Conservation (phyloP, 2,329 filamentous ascomycete species). For the Exophiala sp. region DNA sequence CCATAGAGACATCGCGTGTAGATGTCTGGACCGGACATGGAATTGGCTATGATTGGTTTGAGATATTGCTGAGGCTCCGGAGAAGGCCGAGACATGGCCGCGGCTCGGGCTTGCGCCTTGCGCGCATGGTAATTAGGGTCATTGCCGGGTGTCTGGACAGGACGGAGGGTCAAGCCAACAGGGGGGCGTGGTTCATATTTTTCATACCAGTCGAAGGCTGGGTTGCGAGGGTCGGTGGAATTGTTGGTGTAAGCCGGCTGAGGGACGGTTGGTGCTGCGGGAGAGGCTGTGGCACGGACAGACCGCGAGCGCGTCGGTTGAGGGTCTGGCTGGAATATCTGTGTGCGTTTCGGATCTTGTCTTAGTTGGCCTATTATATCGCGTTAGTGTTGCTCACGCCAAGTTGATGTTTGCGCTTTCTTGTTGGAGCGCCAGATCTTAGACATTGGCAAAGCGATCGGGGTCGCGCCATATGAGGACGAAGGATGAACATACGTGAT, state of each 20-base stretch:
- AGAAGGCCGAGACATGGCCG: constrained; percentile 4
- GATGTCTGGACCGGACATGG: constrained; percentile 76
- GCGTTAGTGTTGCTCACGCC: constrained; percentile 3
- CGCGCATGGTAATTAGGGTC: constrained; percentile 61
- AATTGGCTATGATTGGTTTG: constrained; percentile 32
- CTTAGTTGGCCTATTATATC: constrained; percentile 46
- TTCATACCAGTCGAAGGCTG: constrained; percentile 43
- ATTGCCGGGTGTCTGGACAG: constrained; percentile 68
- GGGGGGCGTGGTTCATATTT: constrained; percentile 63
- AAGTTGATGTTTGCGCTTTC: not conserved
- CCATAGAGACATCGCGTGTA: constrained; percentile 83
- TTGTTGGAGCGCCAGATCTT: not conserved
- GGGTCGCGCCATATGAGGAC: not conserved
- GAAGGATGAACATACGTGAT: constrained; percentile 14
- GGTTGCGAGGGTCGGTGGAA: constrained; percentile 46
- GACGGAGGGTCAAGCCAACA: constrained; percentile 61
- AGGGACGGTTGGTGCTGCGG: constrained; percentile 25
- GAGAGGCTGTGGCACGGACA: constrained; percentile 48
- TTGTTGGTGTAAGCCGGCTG: constrained; percentile 36
- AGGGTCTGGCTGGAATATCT: constrained; percentile 78
- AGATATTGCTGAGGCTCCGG: constrained; percentile 21
- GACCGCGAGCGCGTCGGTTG: constrained; percentile 55
- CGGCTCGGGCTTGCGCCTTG: constrained; percentile 31
- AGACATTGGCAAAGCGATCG: not conserved
- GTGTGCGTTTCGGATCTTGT: constrained; percentile 76